These are phyloP conservation scores for Aphanoascus verrucosus DNA, from an alignment of 2,329 filamentous ascomycete species.

Conservation along the genomic window DNA sequence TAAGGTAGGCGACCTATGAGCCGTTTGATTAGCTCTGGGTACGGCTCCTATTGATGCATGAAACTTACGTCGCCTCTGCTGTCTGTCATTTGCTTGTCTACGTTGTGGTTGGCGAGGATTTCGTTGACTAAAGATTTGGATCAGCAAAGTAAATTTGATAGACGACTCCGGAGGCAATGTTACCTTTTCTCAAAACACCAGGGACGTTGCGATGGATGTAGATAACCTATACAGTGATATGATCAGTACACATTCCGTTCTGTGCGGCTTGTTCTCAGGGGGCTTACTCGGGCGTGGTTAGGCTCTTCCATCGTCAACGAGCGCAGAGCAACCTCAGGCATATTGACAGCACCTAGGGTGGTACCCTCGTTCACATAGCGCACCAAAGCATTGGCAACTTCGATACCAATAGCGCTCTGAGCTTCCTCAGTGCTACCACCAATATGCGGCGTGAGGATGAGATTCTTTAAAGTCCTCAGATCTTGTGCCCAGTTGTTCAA, in stretches of 20 bases:
- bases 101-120: constrained; percentile 87
- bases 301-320: constrained; percentile 83
- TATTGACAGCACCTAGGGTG: constrained; percentile 84
- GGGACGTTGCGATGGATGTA: constrained; percentile 97
- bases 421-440: constrained; percentile 97
- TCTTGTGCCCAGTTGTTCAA: constrained; percentile 81
- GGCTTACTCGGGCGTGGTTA: constrained; percentile 66
- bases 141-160: constrained; percentile 14
- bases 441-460: constrained; percentile 94
- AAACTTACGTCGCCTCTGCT: constrained; percentile 71
- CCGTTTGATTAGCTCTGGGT: not conserved
- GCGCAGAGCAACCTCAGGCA: constrained; percentile 87
- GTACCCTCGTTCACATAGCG: constrained; percentile 93
- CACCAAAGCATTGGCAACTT: constrained; percentile 79
- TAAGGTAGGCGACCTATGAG: constrained; percentile 70
- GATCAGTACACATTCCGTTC: not conserved
- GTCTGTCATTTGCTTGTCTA: constrained; percentile 97
- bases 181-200: constrained; percentile 77
- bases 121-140: constrained; percentile 60
- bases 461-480: constrained; percentile 72
- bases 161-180: constrained; percentile 11
- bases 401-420: constrained; percentile 87
- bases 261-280: not conserved
- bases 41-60: not conserved
- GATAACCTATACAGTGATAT: constrained; percentile 51